Conservation (phyloP, 2,329 filamentous ascomycete genomes). For the Epichloe festucae region DNA sequence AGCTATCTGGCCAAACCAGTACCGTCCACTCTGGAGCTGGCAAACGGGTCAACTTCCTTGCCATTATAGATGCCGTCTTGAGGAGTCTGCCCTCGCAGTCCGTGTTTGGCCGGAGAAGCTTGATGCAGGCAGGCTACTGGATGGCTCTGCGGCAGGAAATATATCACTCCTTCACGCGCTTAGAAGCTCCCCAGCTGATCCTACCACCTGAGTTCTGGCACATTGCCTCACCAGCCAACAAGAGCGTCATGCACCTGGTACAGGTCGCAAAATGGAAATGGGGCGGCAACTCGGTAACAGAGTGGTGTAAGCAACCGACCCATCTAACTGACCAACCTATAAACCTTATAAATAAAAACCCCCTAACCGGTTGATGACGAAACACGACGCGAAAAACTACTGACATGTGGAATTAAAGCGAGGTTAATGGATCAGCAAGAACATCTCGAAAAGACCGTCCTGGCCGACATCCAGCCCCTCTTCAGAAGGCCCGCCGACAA, state of each 20-base stretch:
- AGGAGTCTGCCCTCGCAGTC: slow-evolving; percentile 23
- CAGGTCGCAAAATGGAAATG: slow-evolving; percentile 29
- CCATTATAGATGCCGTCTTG: slow-evolving; percentile 27
- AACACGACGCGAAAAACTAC: background rate
- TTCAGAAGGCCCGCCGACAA: slow-evolving; percentile 21
- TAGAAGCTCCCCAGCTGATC: slow-evolving; percentile 24
- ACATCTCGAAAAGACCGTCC: slow-evolving; percentile 20
- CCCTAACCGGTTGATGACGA: too few species aligned
- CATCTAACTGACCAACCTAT: too few species aligned
- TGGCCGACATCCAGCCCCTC: slow-evolving; percentile 21
- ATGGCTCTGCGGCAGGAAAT: slow-evolving; percentile 29
- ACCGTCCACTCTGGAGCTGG: background rate
- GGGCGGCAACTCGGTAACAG: slow-evolving; percentile 21
- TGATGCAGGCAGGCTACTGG: slow-evolving; percentile 28
- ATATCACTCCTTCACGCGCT: slow-evolving; percentile 26
- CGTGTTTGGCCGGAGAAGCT: slow-evolving; percentile 21
- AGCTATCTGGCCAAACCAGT: background rate
- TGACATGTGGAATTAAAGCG: slow-evolving; percentile 9
- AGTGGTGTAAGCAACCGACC: slow-evolving; percentile 21
- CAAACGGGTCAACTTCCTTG: slow-evolving; percentile 24
- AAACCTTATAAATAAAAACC: too few species aligned
- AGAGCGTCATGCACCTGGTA: slow-evolving; percentile 27
- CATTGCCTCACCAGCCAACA: slow-evolving; percentile 24
- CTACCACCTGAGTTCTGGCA: slow-evolving; percentile 22
- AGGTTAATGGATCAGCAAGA: slow-evolving; percentile 24